Evolutionary conservation across 805 yeast genomes (phyloP).

Genomic region (Scheffersomyces lignosus): DNA sequence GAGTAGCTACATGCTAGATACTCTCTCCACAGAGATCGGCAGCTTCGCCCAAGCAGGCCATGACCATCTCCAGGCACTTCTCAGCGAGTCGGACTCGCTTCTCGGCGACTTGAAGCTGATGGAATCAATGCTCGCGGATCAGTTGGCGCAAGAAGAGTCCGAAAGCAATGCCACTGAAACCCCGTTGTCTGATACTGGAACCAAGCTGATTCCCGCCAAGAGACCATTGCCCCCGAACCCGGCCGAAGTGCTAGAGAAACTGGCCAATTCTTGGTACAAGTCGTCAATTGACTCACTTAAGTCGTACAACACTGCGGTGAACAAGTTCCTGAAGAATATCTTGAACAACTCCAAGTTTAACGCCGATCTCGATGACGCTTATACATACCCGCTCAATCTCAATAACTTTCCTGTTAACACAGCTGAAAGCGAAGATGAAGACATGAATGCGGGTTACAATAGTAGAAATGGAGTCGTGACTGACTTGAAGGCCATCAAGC

Average conservation of each 20-base stretch:
- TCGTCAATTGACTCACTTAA: slow-evolving; percentile 32
- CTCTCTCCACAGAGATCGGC: slow-evolving; percentile 28
- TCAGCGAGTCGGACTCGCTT: slow-evolving; percentile 22
- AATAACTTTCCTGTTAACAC: slow-evolving; percentile 21
- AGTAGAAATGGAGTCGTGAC: slow-evolving; percentile 1
- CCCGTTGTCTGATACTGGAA: too few species aligned
- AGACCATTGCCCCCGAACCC: too few species aligned
- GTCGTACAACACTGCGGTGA: slow-evolving; percentile 33
- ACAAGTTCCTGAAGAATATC: slow-evolving; percentile 34
- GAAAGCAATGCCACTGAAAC: background rate
- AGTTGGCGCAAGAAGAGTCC: slow-evolving; percentile 8
- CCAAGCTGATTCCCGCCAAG: too few species aligned
- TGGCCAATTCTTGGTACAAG: slow-evolving; percentile 35
- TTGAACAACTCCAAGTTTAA: slow-evolving; percentile 25
- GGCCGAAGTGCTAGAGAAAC: slow-evolving; percentile 12
- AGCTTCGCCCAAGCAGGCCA: slow-evolving; percentile 23
- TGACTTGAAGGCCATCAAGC: slow-evolving; percentile 11
- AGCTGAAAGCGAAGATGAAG: slow-evolving; percentile 1
- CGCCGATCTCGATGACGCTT: slow-evolving; percentile 41
- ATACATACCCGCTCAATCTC: slow-evolving; percentile 37
- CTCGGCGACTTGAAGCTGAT: slow-evolving; percentile 22
- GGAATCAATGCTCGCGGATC: slow-evolving; percentile 21
- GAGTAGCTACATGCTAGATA: too few species aligned
- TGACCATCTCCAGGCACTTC: slow-evolving; percentile 15
- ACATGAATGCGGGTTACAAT: background rate